Evolutionary conservation across 192 early-diverging fungal species (phyloP).

Genomic region (Linnemannia elongata): DNA sequence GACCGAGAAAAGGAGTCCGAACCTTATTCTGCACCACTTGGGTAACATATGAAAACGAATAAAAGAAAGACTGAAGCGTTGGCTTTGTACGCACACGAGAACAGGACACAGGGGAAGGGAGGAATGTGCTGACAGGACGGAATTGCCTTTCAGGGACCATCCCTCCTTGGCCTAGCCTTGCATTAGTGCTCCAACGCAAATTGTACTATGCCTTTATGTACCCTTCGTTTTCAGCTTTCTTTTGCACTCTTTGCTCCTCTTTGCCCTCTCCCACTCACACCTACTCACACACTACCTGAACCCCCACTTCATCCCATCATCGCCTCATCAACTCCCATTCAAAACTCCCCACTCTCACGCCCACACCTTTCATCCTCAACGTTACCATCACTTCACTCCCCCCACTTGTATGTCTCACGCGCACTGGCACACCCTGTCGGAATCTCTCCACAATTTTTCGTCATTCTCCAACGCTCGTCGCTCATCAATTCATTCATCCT

Average conservation of each 20-base stretch:
- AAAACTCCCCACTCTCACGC: neutral
- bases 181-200: neutral
- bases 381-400: neutral
- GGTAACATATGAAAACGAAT: neutral
- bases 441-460: neutral
- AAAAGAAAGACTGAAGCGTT: neutral
- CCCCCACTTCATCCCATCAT: neutral
- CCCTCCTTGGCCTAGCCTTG: neutral
- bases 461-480: neutral
- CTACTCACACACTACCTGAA: too few relatives aligned
- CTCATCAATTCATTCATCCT: neutral
- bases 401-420: neutral
- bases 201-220: neutral
- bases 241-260: neutral
- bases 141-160: constrained; percentile 4
- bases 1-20: neutral
- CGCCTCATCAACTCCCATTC: neutral
- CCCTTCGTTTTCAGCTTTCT: neutral
- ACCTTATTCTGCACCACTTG: neutral
- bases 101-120: too few relatives aligned
- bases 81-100: neutral
- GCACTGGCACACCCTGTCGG: neutral
- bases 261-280: neutral
- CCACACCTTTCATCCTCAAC: neutral
- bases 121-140: neutral